Evolutionary conservation across 495 filamentous ascomycete genomes (phyloP).

Genomic region (Aspergillus cavernicola): DNA sequence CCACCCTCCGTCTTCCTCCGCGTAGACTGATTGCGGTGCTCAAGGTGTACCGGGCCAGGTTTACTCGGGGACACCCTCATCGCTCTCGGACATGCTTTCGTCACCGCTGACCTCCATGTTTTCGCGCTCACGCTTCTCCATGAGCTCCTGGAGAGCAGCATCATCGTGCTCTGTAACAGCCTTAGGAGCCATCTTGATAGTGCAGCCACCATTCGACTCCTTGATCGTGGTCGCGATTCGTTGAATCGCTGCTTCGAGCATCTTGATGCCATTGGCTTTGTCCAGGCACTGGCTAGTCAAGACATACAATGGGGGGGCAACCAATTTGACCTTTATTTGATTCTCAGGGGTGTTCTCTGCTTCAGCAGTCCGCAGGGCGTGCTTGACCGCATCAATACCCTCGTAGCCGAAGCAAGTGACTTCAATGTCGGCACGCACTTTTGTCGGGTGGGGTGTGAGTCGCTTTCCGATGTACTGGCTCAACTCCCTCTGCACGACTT

Average conservation of each 20-base stretch:
- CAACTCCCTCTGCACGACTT: conserved; percentile 81
- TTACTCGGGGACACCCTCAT: conserved; percentile 62
- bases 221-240: conserved; percentile 76
- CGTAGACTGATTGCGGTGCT: conserved; percentile 2
- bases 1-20: background rate
- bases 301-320: conserved; percentile 92
- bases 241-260: conserved; percentile 81
- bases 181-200: conserved; percentile 96
- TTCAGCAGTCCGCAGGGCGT: conserved; percentile 80
- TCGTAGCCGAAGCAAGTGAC: conserved; percentile 98
- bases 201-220: conserved; percentile 67
- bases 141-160: conserved; percentile 90
- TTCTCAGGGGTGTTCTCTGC: conserved; percentile 81
- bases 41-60: conserved; percentile 11
- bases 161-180: conserved; percentile 98
- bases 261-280: conserved; percentile 78
- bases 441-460: conserved; percentile 93
- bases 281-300: conserved; percentile 90
- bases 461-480: conserved; percentile 92
- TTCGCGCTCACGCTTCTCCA: conserved; percentile 98
- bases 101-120: conserved; percentile 96
- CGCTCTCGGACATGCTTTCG: conserved; percentile 88
- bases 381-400: conserved; percentile 96
- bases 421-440: conserved; percentile 96
- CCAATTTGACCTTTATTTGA: conserved; percentile 95